Conservation (phyloP, 2,329 filamentous ascomycete species). For the Bipolaris oryzae region DNA sequence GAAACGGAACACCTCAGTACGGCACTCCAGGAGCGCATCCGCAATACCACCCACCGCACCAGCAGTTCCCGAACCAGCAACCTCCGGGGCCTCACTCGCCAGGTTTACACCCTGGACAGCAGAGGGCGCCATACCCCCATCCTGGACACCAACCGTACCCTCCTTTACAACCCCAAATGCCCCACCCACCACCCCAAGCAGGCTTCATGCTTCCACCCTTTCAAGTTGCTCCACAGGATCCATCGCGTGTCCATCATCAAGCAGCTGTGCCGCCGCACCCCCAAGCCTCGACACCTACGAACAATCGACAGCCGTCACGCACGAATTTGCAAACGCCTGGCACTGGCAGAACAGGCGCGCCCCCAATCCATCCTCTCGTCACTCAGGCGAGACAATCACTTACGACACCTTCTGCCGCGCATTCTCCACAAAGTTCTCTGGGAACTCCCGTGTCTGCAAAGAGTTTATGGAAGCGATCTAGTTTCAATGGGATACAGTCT, state of each 20-base stretch:
- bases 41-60: conserved; percentile 39
- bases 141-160: conserved; percentile 40
- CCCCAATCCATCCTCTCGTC: conserved; percentile 33
- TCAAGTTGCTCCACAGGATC: conserved; percentile 54
- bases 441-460: conserved; percentile 40
- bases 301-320: conserved; percentile 23
- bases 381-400: conserved; percentile 31
- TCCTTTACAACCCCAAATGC: conserved; percentile 37
- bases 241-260: conserved; percentile 46
- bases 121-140: conserved; percentile 41
- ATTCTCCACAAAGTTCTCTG: conserved; percentile 34
- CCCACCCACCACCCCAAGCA: conserved; percentile 50
- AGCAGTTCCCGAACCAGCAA: conserved; percentile 33
- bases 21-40: conserved; percentile 34
- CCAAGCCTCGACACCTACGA: conserved; percentile 38
- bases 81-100: conserved; percentile 42
- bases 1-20: conserved; percentile 35
- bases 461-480: conserved; percentile 38
- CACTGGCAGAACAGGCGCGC: conserved; percentile 21
- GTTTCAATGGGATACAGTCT: conserved; percentile 20
- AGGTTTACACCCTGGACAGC: conserved; percentile 34
- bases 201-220: conserved; percentile 57
- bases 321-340: conserved; percentile 22
- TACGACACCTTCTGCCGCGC: conserved; percentile 34
- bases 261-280: conserved; percentile 32